Percentiles rank a stretch among this genome's conserved stretches.
Conservation (phyloP, 208 protist species). For the Trypanosoma avium region DNA sequence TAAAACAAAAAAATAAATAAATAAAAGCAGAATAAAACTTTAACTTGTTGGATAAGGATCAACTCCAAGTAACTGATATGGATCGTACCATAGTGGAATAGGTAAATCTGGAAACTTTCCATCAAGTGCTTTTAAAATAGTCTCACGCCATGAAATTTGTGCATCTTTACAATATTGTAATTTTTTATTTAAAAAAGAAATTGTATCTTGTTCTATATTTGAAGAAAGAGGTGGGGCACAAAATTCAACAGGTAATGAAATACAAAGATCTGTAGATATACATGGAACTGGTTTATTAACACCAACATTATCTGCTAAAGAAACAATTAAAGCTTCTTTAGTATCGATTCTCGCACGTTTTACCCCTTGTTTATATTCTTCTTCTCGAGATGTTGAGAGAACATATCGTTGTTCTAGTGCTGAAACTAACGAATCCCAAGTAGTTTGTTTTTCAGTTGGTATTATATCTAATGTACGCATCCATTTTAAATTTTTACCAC, state of each 20-base stretch:
- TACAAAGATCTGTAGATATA: slow-evolving; percentile 54
- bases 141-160: slow-evolving; percentile 54
- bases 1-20: too few relatives aligned
- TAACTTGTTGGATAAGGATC: slow-evolving; percentile 9
- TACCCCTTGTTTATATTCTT: slow-evolving; percentile 14
- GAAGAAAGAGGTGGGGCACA: slow-evolving; percentile 56
- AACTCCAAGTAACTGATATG: slow-evolving; percentile 63
- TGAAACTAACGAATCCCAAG: slow-evolving; percentile 52
- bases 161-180: slow-evolving; percentile 36
- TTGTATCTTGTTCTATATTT: slow-evolving; percentile 48
- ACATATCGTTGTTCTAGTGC: slow-evolving; percentile 74
- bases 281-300: slow-evolving; percentile 47
- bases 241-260: slow-evolving; percentile 59
- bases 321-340: slow-evolving; percentile 12
- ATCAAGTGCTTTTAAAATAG: slow-evolving; percentile 22
- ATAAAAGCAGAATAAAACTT: not conserved
- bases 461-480: slow-evolving; percentile 52
- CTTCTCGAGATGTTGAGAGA: slow-evolving; percentile 40
- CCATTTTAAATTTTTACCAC: slow-evolving; percentile 57
- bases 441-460: slow-evolving; percentile 39
- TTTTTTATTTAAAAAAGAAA: slow-evolving; percentile 57
- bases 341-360: slow-evolving; percentile 41
- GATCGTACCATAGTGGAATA: slow-evolving; percentile 79
- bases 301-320: slow-evolving; percentile 45
- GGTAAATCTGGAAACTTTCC: slow-evolving; percentile 16